Base-by-base conservation (phyloP, 2,329 filamentous ascomycete genomes). In the Thielaviopsis populi region DNA sequence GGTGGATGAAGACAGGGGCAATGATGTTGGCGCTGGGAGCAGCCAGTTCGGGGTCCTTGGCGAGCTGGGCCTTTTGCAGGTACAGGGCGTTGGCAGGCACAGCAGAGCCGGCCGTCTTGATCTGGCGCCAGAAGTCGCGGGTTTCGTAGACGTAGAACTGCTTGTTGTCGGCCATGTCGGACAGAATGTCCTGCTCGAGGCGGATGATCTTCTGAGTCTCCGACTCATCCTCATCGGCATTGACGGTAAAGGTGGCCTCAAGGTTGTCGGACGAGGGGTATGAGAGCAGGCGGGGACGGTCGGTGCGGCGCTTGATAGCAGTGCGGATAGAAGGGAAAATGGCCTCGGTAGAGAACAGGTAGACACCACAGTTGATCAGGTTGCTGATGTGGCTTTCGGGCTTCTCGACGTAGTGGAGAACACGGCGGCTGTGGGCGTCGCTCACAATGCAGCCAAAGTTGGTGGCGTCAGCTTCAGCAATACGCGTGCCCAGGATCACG, bases 91-190 rank as follows among this genome's bases (percentile, higher is more conserved):
- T 97, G 68, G 94, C 94, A 17, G 94, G 94, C 33, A 99, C 91
- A 60, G 94, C 94, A 5, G 92, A 97, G 66, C 94, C 94, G 66
- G 94, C 94, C 1, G 94, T 96, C 83, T 99, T 99, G 83, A 99
- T 97, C 80, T 99, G 94, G 70, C 94, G 90, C 94, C 94, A 99
- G 76, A 99, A 99, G 75, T 97, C 94, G 78, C 95, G 95, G 69
- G 92, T 97, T 79, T 99, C 94, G 74, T 96, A 88, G 40, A 97
- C 94, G 76, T 91, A 97, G 80, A 99, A 99, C 75, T 94, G 89
- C 77, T 95, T 94, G 82, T 84, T 96, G 76, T 97, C 94, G 67
- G 94, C 92, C 71, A 97, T 85, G 72, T 97, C 92, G 61, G 91
- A 88, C 66, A 99, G 82, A 62, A 97, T 96, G 73, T 99, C 94